Evolutionary conservation across 192 early-diverging fungal species (phyloP).

Genomic region (Coemansia sp.): DNA sequence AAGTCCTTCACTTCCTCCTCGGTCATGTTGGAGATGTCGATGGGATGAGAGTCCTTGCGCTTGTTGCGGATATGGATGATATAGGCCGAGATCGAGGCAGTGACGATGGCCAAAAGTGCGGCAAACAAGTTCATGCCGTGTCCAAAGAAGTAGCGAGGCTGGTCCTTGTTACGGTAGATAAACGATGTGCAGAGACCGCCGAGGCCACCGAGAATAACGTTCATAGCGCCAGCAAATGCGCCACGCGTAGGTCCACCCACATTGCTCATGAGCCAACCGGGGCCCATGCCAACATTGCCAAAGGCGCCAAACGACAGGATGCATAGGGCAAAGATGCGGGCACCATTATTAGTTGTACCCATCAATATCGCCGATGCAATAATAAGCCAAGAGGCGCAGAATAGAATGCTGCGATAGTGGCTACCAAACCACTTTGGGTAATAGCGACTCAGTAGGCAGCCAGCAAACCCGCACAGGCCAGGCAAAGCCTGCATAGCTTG

Average conservation of each 20-base stretch:
- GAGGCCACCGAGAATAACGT: constrained; percentile 43
- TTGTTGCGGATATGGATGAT: constrained; percentile 40
- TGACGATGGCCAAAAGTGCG: constrained; percentile 24
- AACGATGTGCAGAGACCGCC: constrained; percentile 49
- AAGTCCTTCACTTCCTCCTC: constrained; percentile 39
- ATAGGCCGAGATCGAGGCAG: constrained; percentile 22
- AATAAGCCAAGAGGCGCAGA: constrained; percentile 39
- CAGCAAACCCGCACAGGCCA: constrained; percentile 46
- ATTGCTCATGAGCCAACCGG: constrained; percentile 53
- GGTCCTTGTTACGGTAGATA: constrained; percentile 50
- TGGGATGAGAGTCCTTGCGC: constrained; percentile 25
- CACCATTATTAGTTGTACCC: constrained; percentile 42
- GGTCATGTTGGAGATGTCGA: constrained; percentile 40
- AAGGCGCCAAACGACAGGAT: constrained; percentile 46
- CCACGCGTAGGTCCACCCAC: constrained; percentile 45
- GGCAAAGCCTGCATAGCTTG: constrained; percentile 52
- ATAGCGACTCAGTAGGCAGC: constrained; percentile 31
- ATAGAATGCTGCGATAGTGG: constrained; percentile 39
- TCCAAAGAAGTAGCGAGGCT: constrained; percentile 46
- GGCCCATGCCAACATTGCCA: constrained; percentile 47
- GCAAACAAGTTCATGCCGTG: constrained; percentile 56
- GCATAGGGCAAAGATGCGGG: constrained; percentile 48
- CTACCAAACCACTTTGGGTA: constrained; percentile 36
- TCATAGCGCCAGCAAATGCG: constrained; percentile 42
- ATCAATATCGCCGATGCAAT: constrained; percentile 33